These are phyloP conservation scores for Trichopus zeylanicus DNA, from an alignment of 116 monocot species.

Conservation along the genomic window DNA sequence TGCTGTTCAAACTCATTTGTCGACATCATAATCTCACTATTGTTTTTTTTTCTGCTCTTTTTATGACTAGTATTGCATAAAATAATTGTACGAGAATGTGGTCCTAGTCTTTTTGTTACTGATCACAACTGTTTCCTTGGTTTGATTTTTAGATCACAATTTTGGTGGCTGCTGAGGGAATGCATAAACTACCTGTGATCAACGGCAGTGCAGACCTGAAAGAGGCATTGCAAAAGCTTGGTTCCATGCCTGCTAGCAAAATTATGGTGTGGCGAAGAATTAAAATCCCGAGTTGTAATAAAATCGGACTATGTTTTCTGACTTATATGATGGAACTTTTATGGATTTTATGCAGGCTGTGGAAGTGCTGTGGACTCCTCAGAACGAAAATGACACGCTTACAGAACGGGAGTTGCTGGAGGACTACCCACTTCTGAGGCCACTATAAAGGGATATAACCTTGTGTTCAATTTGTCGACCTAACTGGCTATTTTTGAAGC, in stretches of 20 bases:
- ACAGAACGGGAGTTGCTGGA: constrained; percentile 82
- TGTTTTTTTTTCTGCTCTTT: no score
- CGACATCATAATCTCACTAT: no score
- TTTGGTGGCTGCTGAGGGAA: constrained; percentile 87
- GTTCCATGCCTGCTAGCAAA: constrained; percentile 68
- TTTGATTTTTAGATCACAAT: constrained; percentile 56
- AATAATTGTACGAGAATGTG: no score
- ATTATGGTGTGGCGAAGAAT: constrained; percentile 36
- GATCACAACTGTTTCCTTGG: background rate
- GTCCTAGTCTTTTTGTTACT: no score
- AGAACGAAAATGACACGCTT: constrained; percentile 85
- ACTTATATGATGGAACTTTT: background rate
- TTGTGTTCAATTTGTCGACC: background rate
- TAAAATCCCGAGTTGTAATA: background rate
- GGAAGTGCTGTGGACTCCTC: constrained; percentile 95
- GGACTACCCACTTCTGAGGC: constrained; percentile 81
- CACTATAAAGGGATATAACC: constrained; percentile 23
- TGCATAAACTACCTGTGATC: constrained; percentile 76
- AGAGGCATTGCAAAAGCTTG: constrained; percentile 79
- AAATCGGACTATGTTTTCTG: no score
- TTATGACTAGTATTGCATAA: no score
- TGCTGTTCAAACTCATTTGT: no score
- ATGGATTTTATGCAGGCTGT: constrained; percentile 54
- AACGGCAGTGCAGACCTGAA: constrained; percentile 72
- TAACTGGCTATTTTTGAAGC: background rate